Evolutionary conservation across 192 early-diverging fungal species (phyloP), one percentile per base, ranked within the genome.

Genomic region (Rhizophagus prolifer): DNA sequence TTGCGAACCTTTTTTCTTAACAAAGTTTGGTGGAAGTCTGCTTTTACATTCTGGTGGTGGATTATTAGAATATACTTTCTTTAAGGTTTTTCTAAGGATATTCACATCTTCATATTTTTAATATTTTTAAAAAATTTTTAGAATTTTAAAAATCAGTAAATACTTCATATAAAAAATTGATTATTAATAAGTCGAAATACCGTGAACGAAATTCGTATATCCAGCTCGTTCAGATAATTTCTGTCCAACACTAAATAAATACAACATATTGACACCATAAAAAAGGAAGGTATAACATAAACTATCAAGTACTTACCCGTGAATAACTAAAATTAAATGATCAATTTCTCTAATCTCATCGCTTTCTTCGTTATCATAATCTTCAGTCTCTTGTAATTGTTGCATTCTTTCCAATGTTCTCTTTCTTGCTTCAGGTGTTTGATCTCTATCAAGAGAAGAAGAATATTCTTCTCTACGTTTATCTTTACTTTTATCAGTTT

Each of bases 271-370:
- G 62, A 73, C 9, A 69, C 41, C 1, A 23, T 38, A 25, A 50
- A 16, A 23, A 9, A 67, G 6, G 21, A 30, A 34, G 10, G 38
- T 38, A 38, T 7, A 38, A 19, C 30, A 14, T 36, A 23, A 47
- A 4, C 23, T 41, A 67, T n/a, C 14, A 2, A 30, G n/a, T 10
- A 68, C 26, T 44, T 34, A 84, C 82, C 94, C 95, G 75, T 96
- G 95, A 78, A 96, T 90, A 23, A 92, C 93, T 68, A 96, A 80
- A 10, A 96, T 82, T n/a, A 96, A 77, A 79, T 96, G 95, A 75
- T 94, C 86, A 69, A 96, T 91, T 13, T 82, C 84, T 28, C 94
- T 82, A 58, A 90, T 91, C 9, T 89, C 87, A 23, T 86, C 86
- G 79, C 50, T 80, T 76, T 78, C 87, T 64, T 80, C 83, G 36